Evolutionary conservation across 371 early-diverging fungal species (phyloP), one percentile per base, ranked within the genome.

Genomic region (Mortierella sp.): DNA sequence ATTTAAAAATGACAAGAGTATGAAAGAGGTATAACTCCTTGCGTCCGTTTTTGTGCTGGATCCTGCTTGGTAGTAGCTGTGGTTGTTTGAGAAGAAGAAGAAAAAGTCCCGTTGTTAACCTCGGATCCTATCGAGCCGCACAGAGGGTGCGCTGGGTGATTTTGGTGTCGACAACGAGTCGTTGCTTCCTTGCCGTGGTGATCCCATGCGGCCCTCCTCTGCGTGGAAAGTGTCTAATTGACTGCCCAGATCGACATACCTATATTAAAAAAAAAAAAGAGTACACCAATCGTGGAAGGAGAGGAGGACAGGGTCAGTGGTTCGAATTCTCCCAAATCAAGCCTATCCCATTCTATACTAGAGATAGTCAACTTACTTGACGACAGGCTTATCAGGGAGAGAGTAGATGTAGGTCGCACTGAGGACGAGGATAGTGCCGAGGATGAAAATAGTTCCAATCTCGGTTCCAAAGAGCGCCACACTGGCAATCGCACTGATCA

Each of bases 371-470:
- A 71, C 86, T 77, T 85, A 85, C 86, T 82, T 85, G 72, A 85
- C 80, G 19, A 74, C 75, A 24, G 88, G 88, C 70, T 77, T 72
- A 76, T 89, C 89, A 34, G 89, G 89, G 50, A 92, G 78, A 52
- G 95, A 95, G 80, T 97, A 97, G 68, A 95, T 81, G 80, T 96
- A 96, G 8, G 96, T 95, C 13, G 97, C 95, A 72, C 92, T 92
- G 14, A 97, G 90, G 57, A 97, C 97, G 54, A 96, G 82, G 14
- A 88, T 75, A 8, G 97, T 91, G 45, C 99, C 99, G 34, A 94
- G n/a, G 9, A 94, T 70, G 85, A 99, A 99, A 10, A 90, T 47
- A 3, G 84, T 74, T 10, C 97, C 93, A 72, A 97, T 88, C 28
- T 88, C 80, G 77, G 89, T 94, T 76, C 91, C 94, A 88, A 98